These are phyloP conservation scores for Abrus pulchellus DNA, from an alignment of 306 rosid genomes.

Conservation along the genomic window DNA sequence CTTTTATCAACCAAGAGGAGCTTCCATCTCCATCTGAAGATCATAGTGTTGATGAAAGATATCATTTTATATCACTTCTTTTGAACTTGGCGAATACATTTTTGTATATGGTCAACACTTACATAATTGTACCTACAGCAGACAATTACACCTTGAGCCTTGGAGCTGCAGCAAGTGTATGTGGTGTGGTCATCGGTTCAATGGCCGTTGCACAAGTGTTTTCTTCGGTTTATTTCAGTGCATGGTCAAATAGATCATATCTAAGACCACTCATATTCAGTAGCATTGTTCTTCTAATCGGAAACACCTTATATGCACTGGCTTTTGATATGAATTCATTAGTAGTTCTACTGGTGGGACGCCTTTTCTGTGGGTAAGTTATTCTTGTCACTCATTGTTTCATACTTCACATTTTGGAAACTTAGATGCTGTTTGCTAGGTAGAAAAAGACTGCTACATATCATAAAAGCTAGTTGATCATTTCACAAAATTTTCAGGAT, in stretches of 20 bases:
- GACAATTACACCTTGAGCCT: constrained; percentile 90
- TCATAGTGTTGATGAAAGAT: constrained; percentile 65
- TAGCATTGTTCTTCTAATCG: constrained; percentile 81
- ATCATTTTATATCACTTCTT: constrained; percentile 88
- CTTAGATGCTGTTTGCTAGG: neutral
- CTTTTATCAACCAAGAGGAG: constrained; percentile 86
- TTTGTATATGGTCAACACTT: constrained; percentile 97
- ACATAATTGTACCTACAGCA: constrained; percentile 95
- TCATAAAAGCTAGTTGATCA: neutral
- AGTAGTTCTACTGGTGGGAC: constrained; percentile 85
- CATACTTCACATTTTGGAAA: neutral
- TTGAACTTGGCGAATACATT: constrained; percentile 90
- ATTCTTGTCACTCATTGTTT: constrained; percentile 35
- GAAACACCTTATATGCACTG: constrained; percentile 87
- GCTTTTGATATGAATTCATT: constrained; percentile 89
- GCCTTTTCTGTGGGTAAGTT: constrained; percentile 92
- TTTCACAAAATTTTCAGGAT: constrained; percentile 1
- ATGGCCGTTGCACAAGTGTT: constrained; percentile 99
- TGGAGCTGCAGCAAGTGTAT: constrained; percentile 97
- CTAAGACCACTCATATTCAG: constrained; percentile 89
- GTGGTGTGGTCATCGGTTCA: constrained; percentile 91
- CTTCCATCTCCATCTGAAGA: constrained; percentile 71
- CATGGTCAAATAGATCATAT: constrained; percentile 96
- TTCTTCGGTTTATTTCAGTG: constrained; percentile 95
- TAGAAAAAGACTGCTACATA: constrained; percentile 3